A percentile compares a stretch with the other conserved stretches of the same genome.
Evolutionary conservation across 352 stramenopile species (phyloP).

Genomic region (Phytopythium oedochilum): DNA sequence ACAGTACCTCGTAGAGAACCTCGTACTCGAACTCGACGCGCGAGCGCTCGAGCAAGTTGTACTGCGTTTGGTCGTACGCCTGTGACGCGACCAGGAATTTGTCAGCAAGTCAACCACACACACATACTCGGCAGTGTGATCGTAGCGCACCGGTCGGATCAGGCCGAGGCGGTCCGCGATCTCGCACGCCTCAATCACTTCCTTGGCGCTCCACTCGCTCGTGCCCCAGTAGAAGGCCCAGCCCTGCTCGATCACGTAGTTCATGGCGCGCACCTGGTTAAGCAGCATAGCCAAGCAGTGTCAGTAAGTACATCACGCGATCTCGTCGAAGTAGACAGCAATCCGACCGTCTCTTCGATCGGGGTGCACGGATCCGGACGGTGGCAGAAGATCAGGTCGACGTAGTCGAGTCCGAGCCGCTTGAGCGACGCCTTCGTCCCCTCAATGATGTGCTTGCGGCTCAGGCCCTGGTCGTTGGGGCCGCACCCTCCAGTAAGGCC

Average conservation of each 20-base stretch:
- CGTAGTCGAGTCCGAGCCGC: slow-evolving; percentile 36
- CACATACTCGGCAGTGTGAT: too few species aligned
- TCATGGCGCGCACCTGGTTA: slow-evolving; percentile 61
- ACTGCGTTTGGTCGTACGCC: slow-evolving; percentile 61
- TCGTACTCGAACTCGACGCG: slow-evolving; percentile 53
- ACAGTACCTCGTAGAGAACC: slow-evolving; percentile 56
- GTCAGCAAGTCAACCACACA: too few species aligned
- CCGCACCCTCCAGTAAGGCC: not conserved
- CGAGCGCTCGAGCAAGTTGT: slow-evolving; percentile 63
- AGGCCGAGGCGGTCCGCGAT: slow-evolving; percentile 30
- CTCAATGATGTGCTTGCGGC: slow-evolving; percentile 36
- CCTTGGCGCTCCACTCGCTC: slow-evolving; percentile 41
- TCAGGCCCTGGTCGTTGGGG: slow-evolving; percentile 27
- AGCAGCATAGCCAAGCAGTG: too few species aligned
- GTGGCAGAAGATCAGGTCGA: slow-evolving; percentile 53
- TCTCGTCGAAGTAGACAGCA: too few species aligned
- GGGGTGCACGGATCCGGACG: slow-evolving; percentile 37
- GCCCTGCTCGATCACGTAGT: slow-evolving; percentile 42
- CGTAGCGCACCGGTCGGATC: slow-evolving; percentile 22
- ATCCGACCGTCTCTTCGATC: slow-evolving; percentile 54
- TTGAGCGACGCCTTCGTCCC: slow-evolving; percentile 32
- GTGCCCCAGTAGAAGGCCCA: slow-evolving; percentile 48
- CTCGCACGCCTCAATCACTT: slow-evolving; percentile 47
- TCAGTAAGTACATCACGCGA: too few species aligned
- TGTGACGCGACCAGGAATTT: too few species aligned